Evolutionary conservation across 768 basidiomycete genomes (phyloP).

Genomic region (Ramaria sp.): DNA sequence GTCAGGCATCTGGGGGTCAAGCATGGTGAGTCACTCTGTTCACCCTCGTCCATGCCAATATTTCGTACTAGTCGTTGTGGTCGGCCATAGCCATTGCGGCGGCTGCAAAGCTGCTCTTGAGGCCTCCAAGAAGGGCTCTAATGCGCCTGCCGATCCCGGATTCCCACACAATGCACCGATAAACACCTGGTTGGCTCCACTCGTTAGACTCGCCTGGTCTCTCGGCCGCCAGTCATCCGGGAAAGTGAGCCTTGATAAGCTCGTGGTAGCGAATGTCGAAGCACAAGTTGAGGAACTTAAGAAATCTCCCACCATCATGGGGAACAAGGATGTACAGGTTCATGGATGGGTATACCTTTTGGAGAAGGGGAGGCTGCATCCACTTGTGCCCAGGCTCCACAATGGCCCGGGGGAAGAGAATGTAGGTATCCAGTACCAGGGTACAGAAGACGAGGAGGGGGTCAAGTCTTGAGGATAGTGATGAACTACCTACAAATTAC

Average conservation of each 20-base stretch:
- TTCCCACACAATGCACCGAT: slow-evolving; percentile 33
- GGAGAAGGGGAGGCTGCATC: background rate
- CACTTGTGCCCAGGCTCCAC: no score
- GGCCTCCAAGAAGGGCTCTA: background rate
- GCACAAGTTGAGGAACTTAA: slow-evolving; percentile 17
- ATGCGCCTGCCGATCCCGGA: background rate
- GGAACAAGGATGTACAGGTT: background rate
- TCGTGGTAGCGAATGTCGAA: slow-evolving; percentile 44
- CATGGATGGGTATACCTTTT: background rate
- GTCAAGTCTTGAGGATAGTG: no score
- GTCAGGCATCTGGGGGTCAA: background rate
- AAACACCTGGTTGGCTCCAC: slow-evolving; percentile 61
- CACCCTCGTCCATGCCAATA: background rate
- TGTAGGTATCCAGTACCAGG: no score
- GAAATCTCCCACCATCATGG: background rate
- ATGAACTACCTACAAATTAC: no score
- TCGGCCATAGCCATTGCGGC: background rate
- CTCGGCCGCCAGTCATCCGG: slow-evolving; percentile 29
- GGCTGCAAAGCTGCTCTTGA: background rate
- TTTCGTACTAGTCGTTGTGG: background rate
- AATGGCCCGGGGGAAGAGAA: background rate
- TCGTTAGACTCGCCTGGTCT: slow-evolving; percentile 41
- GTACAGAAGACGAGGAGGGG: no score
- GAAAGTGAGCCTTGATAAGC: slow-evolving; percentile 20
- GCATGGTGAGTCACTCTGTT: background rate